Percentiles rank a stretch among this genome's conserved stretches.
Conservation (phyloP, 352 stramenopile species). For the Pythium diclinum region DNA sequence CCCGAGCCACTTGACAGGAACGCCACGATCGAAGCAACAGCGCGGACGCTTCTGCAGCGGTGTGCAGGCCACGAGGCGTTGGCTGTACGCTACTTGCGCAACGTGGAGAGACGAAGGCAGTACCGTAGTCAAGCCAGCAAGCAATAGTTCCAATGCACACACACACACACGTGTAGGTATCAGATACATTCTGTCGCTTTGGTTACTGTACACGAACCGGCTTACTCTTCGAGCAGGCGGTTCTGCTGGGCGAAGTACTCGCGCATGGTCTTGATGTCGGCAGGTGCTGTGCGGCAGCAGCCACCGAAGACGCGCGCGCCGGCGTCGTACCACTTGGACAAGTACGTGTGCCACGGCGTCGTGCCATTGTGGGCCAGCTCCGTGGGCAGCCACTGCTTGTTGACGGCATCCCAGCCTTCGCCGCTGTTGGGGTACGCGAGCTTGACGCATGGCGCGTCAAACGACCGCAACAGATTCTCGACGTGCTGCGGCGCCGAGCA, state of each 20-base stretch:
- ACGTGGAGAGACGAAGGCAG: conserved; percentile 17
- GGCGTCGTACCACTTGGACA: conserved; percentile 64
- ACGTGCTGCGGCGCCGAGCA: conserved; percentile 79
- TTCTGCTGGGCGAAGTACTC: conserved; percentile 38
- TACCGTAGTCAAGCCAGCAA: neutral
- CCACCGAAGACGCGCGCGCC: conserved; percentile 76
- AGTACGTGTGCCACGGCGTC: conserved; percentile 52
- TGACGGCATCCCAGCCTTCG: conserved; percentile 71
- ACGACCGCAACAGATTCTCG: conserved; percentile 47
- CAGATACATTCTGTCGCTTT: neutral
- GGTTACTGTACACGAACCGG: neutral
- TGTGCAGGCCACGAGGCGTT: conserved; percentile 11
- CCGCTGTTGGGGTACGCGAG: conserved; percentile 86
- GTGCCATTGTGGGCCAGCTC: conserved; percentile 29
- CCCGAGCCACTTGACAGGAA: neutral
- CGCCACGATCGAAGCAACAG: neutral
- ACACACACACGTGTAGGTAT: neutral
- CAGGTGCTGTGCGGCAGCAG: conserved; percentile 76
- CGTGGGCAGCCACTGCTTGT: conserved; percentile 68
- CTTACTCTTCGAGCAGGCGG: conserved; percentile 15
- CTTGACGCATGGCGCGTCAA: conserved; percentile 50
- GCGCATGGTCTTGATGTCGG: conserved; percentile 65
- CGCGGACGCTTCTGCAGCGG: neutral
- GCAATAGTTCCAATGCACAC: neutral
- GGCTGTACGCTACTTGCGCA: conserved; percentile 33